Evolutionary conservation across 352 stramenopile species (phyloP), one percentile per base, ranked within the genome.

Genomic region (Phytopythium aichiense): DNA sequence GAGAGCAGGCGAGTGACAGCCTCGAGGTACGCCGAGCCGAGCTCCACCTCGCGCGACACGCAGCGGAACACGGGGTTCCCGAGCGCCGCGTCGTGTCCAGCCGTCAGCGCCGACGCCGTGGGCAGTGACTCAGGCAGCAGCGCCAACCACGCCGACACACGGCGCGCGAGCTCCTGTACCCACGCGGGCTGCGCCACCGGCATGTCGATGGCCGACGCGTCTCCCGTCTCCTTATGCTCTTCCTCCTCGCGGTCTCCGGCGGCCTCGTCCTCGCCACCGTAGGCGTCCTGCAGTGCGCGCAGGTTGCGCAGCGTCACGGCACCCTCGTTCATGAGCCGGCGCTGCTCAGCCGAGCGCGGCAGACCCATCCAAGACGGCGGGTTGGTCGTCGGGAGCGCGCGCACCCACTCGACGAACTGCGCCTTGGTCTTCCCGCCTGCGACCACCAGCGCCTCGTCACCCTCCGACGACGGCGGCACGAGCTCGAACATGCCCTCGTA

Each of bases 281-380:
- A 91, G 22, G 88, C 72, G 60, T 96, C 86, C 63, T 96, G 86
- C 71, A 95, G 85, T 8, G 87, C 62, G 57, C 92, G 83, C 54
- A 95, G 79, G 58, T 95, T 91, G 45, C 84, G 82, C 42, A 96
- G 58, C 72, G 87, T 96, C 8, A 71, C 70, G 42, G 73, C 66
- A 23, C 88, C 87, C 61, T 97, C 81, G 25, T 72, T 88, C 28
- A 89, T 89, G 23, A 98, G 71, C 28, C 98, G 73, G 71, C 95
- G 92, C 13, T 72, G 94, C 68, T 98, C 94, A 1, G 94, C 94
- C 1, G 92, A 98, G n/a, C 81, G 77, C 23, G 91, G 88, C 20
- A 98, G 73, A 11, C 93, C 94, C 51, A 98, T 86, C 94, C 94
- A 98, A 15, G 84, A 91, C 35, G 94, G 94, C 50, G 91, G 84